Evolutionary conservation across 768 basidiomycete species (phyloP).

Genomic region (Lyophyllum shimeji): DNA sequence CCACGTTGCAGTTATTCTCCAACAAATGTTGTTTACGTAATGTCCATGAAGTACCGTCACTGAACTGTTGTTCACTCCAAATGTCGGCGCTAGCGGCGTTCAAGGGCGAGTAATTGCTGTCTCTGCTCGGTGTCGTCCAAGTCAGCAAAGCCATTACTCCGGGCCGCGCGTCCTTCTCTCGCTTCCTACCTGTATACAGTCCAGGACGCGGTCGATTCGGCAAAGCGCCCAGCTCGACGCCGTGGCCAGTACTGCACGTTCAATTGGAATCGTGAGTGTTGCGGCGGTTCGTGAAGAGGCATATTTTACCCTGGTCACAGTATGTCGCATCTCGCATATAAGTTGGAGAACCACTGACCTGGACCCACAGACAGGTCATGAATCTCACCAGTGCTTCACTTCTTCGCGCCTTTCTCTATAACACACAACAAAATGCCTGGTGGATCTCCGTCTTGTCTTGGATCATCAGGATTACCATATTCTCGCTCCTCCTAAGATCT

Average conservation of each 20-base stretch:
- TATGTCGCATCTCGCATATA: not conserved
- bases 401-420: constrained; percentile 28
- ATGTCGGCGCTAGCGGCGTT: not conserved
- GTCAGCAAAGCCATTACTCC: not conserved
- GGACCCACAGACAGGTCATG: constrained; percentile 5
- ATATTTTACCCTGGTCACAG: not conserved
- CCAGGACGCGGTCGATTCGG: not conserved
- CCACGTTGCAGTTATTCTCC: no score
- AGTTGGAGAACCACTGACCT: not conserved
- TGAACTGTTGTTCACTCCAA: no score
- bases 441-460: constrained; percentile 46
- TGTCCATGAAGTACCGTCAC: not conserved
- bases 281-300: not conserved
- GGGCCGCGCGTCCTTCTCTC: not conserved
- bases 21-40: constrained; percentile 18
- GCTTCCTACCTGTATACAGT: no score
- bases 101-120: constrained; percentile 1
- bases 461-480: constrained; percentile 48
- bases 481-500: constrained; percentile 61
- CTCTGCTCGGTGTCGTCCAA: not conserved
- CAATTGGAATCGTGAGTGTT: not conserved
- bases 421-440: constrained; percentile 29
- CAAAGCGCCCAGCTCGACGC: not conserved
- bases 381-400: constrained; percentile 9
- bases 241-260: not conserved